Evolutionary conservation across 176 grass and related monocot species (phyloP).

Genomic region (Zea mays): Zm-B73-REFERENCE-NAM-5.0 NC_050098.1:4945001-4945500

Average conservation of each 20-base stretch:
- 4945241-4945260: not conserved
- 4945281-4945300: too few species aligned
- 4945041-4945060: slow-evolving; percentile 61
- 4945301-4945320: too few species aligned
- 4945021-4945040: slow-evolving; percentile 50
- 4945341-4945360: too few species aligned
- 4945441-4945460: slow-evolving; percentile 79
- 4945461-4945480: slow-evolving; percentile 83
- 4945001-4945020: slow-evolving; percentile 11
- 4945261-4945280: not conserved
- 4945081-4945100: slow-evolving; percentile 42
- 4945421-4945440: slow-evolving; percentile 78
- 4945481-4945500: slow-evolving; percentile 93
- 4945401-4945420: slow-evolving; percentile 79
- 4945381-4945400: slow-evolving; percentile 83
- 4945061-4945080: slow-evolving; percentile 21
- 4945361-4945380: slow-evolving; percentile 58
- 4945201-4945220: not conserved
- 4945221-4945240: too few species aligned
- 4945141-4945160: slow-evolving; percentile 40
- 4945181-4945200: slow-evolving; percentile 1
- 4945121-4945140: slow-evolving; percentile 45
- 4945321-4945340: too few species aligned
- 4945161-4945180: slow-evolving; percentile 10
- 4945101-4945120: slow-evolving; percentile 46